A percentile compares a stretch with the other conserved stretches of the same genome.
Conservation (phyloP, 257 asterid genomes). For the Nicotiana tomentosiformis region DNA sequence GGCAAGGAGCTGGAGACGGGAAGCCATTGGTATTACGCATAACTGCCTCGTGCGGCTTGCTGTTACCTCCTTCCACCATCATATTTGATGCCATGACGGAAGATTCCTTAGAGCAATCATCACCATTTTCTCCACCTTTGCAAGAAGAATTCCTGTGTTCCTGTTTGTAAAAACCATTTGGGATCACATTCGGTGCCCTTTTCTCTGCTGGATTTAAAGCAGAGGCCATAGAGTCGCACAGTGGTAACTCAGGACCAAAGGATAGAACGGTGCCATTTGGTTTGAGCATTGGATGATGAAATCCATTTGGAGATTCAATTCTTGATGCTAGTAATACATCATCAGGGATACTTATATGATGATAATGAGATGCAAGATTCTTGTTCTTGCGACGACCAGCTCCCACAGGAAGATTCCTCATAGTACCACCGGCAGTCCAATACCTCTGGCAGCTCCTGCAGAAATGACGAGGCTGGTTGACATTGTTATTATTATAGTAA, state of each 20-base stretch:
- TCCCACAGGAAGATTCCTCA: slow-evolving; percentile 94
- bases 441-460: slow-evolving; percentile 95
- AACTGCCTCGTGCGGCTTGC: slow-evolving; percentile 22
- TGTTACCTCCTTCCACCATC: slow-evolving; percentile 16
- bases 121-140: slow-evolving; percentile 28
- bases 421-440: slow-evolving; percentile 95
- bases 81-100: slow-evolving; percentile 26
- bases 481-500: slow-evolving; percentile 83
- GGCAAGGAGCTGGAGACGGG: slow-evolving; percentile 45
- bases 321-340: slow-evolving; percentile 48
- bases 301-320: slow-evolving; percentile 38
- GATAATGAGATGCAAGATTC: slow-evolving; percentile 47
- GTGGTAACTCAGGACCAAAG: slow-evolving; percentile 46
- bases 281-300: slow-evolving; percentile 35
- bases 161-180: slow-evolving; percentile 21
- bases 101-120: slow-evolving; percentile 37
- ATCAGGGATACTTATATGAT: slow-evolving; percentile 51
- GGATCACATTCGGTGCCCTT: slow-evolving; percentile 18
- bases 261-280: slow-evolving; percentile 63
- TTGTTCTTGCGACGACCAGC: slow-evolving; percentile 87
- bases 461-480: slow-evolving; percentile 87
- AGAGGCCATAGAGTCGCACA: slow-evolving; percentile 48
- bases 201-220: slow-evolving; percentile 36
- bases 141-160: slow-evolving; percentile 19
- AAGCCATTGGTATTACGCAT: slow-evolving; percentile 34